Base-by-base conservation (phyloP, 2,329 filamentous ascomycete species). In the Aciculosporium take region DNA sequence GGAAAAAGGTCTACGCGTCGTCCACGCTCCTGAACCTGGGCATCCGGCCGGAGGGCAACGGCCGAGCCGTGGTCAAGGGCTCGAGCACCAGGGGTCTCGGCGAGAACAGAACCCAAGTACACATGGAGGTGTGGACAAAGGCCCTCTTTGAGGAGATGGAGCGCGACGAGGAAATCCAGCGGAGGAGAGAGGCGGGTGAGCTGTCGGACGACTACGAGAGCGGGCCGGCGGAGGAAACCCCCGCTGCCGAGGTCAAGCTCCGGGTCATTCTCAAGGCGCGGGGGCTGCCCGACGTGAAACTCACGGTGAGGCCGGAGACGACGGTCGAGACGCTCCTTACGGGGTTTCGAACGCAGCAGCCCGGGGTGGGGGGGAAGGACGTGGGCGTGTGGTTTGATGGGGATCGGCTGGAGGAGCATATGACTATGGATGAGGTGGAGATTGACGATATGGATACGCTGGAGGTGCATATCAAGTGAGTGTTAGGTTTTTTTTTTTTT, bases 41-140 rank as follows among this genome's bases (percentile, higher is more conserved):
- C 6, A 71, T 91, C 35, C 55, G 62, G 7, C 63, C 66, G 0
- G 57, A 62, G 9, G 54, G 47, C 5, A 52, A 53, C 10, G 58
- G 69, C 5, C 68, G 69, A 31, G 57, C 66, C 12, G 58, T 71
- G 17, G 52, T 56, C 9, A 56, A 64, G 35, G 44, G 44, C 1
- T 46, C 46, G 7, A 51, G 56, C 31, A 55, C 61, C 4, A 65
- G 67, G 18, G 69, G 71, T 2, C 70, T 72, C 36, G 49, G 55
- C 40, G 59, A 66, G 3, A 69, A 72, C 21, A 68, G 71, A 20
- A 66, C 68, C 10, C 71, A 72, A 40, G 71, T 94, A n/a, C 72
- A 81, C 49, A 69, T 94, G 47, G 79, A 88, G 57, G 83, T 81
- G 6, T 85, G 84, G 72, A 89, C 83, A 0, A 66, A 76, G 7